Conservation (phyloP, 2,329 filamentous ascomycete genomes). For the Sphaerulina vaccinii region DNA sequence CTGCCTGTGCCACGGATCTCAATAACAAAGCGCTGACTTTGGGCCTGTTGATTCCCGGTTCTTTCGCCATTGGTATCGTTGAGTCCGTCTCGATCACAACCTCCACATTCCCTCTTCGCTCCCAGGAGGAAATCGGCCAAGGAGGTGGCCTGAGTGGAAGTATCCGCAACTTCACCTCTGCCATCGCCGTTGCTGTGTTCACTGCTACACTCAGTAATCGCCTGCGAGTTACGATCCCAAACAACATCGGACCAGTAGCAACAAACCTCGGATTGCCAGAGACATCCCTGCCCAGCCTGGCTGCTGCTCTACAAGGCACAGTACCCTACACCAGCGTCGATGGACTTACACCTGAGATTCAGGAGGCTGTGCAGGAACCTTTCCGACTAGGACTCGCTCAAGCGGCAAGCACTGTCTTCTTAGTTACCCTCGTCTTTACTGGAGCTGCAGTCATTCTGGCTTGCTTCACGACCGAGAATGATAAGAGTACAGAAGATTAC, state of each 20-base stretch:
- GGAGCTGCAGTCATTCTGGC: constrained; percentile 28
- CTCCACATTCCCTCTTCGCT: constrained; percentile 30
- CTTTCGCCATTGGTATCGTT: constrained; percentile 29
- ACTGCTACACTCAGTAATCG: constrained; percentile 28
- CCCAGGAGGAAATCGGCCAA: constrained; percentile 31
- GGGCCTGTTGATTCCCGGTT: constrained; percentile 26
- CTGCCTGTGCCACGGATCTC: constrained; percentile 25
- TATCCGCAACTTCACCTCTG: constrained; percentile 28
- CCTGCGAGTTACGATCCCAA: constrained; percentile 21
- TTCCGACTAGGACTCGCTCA: constrained; percentile 25
- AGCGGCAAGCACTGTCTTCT: constrained; percentile 28
- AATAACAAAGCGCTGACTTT: constrained; percentile 24
- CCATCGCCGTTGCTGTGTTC: constrained; percentile 28
- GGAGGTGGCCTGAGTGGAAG: constrained; percentile 27
- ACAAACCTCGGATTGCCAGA: constrained; percentile 21
- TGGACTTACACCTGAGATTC: constrained; percentile 25
- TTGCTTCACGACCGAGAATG: constrained; percentile 30
- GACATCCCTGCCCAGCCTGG: constrained; percentile 19
- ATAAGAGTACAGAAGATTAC: constrained; percentile 28
- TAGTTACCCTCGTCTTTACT: constrained; percentile 28
- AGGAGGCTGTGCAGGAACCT: constrained; percentile 26
- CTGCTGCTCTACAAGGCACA: constrained; percentile 20
- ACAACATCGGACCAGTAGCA: constrained; percentile 25
- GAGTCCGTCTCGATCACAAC: constrained; percentile 30
- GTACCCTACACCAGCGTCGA: constrained; percentile 21